Evolutionary conservation across 1,284 basidiomycete species (phyloP), one percentile per base, ranked within the genome.

Genomic region (Austropuccinia psidii): DNA sequence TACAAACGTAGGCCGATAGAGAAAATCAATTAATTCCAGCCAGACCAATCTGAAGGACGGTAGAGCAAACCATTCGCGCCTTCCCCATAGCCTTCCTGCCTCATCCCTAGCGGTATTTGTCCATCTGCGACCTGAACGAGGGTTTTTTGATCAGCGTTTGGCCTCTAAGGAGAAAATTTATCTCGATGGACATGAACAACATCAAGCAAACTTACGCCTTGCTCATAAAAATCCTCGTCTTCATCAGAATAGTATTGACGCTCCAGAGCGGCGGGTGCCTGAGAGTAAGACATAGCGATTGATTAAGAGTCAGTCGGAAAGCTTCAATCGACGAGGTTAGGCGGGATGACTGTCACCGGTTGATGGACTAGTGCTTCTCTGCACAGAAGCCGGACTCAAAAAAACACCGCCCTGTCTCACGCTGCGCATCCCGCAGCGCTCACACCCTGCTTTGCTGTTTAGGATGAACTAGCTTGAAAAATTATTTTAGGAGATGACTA

Each of bases 241-340:
- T 72, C 69, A 35, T 72, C 69, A 4, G 69, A 72, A 33, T 72
- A 72, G 33, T 72, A 72, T 39, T 72, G 58, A 31, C 69, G 69
- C 50, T 72, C 47, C 43, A 72, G 29, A 11, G 67, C 55, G 19
- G 39, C 67, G 47, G 67, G 41, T 35, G 67, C 57, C 39, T 55
- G 67, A 15, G 49, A 49, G 21, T 67, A 41, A 27, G 60, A 45
- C 60, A 64, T 64, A n/a, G n/a, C n/a, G n/a, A n/a, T n/a, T n/a
- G n/a, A n/a, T n/a, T n/a, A n/a, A n/a, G n/a, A n/a, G n/a, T n/a
- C n/a, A n/a, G n/a, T n/a, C n/a, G n/a, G n/a, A n/a, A n/a, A n/a
- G n/a, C n/a, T n/a, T n/a, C n/a, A n/a, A n/a, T n/a, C n/a, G n/a
- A n/a, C n/a, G n/a, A n/a, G n/a, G n/a, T n/a, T n/a, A n/a, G n/a